Base-by-base conservation (phyloP, 2,329 filamentous ascomycete genomes). In the Tolypocladium ophioglossoides region DNA sequence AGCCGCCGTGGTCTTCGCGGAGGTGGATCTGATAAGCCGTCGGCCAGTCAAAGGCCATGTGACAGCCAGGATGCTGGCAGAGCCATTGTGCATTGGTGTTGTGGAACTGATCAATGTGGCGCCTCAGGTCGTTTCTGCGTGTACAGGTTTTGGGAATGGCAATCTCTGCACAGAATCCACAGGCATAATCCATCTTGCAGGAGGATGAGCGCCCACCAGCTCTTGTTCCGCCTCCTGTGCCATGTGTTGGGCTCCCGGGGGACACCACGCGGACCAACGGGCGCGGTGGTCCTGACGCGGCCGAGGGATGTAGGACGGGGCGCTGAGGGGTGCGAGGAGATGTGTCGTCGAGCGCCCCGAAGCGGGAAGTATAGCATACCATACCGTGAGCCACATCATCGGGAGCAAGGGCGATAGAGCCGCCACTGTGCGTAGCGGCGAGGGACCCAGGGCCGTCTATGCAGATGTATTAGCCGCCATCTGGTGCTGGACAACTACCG, bases 61-160 rank as follows among this genome's bases (percentile, higher is more conserved):
- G 63, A 58, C 75, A 77, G 24, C 70, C 72, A 1, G 68, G 69
- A 51, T 75, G 70, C 5, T 71, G 68, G 56, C 75, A 77, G 50
- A 69, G 67, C 73, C 73, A 77, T 55, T 75, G 71, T 4, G 72
- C 70, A 54, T 77, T 72, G 54, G 69, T 73, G 55, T 74, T 72
- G 59, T 77, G 75, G 52, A 75, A 76, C 56, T 75, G 70, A 53
- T 75, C 72, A 37, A 77, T 74, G 52, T 77, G 75, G 14, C 75
- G 70, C 59, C 76, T 76, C 50, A 77, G 63, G 54, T 77, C 75
- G 55, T 76, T 75, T 57, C 75, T 74, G 14, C 74, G 71, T 7
- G 72, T 74, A 56, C 72, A 75, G 4, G 72, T 72, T 59, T 73
- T 70, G 52, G 67, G 59, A 52, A 75, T 72, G 46, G 64, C 63